Evolutionary conservation across 2,329 filamentous ascomycete genomes (phyloP).

Genomic region (Huntiella abstrusa): DNA sequence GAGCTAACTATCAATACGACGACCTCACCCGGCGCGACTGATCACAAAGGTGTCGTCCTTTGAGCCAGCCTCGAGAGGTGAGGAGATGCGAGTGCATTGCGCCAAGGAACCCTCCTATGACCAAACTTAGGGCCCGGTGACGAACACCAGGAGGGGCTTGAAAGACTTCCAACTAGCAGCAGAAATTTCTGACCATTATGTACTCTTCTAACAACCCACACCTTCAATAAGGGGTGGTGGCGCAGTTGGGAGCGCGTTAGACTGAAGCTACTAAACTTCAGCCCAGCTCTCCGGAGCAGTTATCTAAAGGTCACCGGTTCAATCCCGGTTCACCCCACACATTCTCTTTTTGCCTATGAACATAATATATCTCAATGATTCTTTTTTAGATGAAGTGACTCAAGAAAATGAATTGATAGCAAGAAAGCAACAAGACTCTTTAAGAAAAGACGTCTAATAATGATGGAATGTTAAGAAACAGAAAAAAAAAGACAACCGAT

Average conservation of each 20-base stretch:
- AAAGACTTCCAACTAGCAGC: not conserved
- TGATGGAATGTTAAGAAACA: not conserved
- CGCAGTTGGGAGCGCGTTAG: constrained; percentile 6
- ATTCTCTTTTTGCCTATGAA: not conserved
- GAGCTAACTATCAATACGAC: too few species aligned
- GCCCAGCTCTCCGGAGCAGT: not conserved
- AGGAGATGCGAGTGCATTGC: too few species aligned
- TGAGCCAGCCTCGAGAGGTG: too few species aligned
- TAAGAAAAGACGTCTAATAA: not conserved
- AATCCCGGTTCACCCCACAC: constrained; percentile 10
- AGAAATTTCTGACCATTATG: not conserved
- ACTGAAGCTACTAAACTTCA: constrained; percentile 1
- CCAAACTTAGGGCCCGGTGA: too few species aligned
- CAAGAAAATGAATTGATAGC: not conserved
- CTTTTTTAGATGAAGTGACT: not conserved
- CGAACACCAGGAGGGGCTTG: too few species aligned
- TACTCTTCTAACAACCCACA: not conserved
- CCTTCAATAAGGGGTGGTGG: not conserved
- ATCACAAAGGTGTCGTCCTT: too few species aligned
- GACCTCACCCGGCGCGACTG: too few species aligned
- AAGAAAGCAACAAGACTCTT: not conserved
- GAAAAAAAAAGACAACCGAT: not conserved
- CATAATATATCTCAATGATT: not conserved
- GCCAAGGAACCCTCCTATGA: too few species aligned
- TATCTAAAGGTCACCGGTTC: constrained; percentile 11